Percentiles rank a stretch among this genome's conserved stretches.
Conservation (phyloP, 176 grass and related monocot genomes). For the Elymus sibiricus region DNA sequence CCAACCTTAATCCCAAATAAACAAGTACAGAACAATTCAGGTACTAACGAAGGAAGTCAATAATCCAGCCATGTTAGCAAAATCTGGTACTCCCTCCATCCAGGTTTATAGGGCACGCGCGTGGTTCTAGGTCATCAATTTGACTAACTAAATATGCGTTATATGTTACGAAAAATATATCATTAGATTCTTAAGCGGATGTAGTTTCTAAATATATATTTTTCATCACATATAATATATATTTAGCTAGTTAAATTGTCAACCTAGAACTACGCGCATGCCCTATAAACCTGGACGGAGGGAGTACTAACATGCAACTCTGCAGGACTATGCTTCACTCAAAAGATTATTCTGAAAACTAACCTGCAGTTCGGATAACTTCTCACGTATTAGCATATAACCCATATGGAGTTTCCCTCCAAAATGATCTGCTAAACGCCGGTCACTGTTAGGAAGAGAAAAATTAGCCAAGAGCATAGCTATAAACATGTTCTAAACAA, state of each 20-base stretch:
- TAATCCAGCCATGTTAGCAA: conserved; percentile 17
- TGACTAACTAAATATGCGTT: no score
- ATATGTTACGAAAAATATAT: no score
- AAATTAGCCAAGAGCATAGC: conserved; percentile 14
- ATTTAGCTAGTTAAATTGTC: no score
- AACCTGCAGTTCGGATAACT: conserved; percentile 71
- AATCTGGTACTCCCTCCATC: no score
- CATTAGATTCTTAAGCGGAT: no score
- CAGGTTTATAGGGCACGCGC: no score
- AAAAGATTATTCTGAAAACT: conserved; percentile 4
- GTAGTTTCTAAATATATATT: no score
- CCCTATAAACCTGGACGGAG: no score
- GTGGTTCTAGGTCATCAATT: no score
- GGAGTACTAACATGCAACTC: conserved; percentile 26
- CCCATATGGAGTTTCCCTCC: conserved; percentile 98
- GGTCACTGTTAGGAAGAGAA: conserved; percentile 62
- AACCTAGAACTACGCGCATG: no score
- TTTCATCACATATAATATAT: no score
- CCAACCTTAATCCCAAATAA: conserved; percentile 9
- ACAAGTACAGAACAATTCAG: conserved; percentile 7
- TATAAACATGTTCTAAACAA: conserved; percentile 1
- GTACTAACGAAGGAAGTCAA: conserved; percentile 16
- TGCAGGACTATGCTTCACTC: background rate
- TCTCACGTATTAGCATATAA: conserved; percentile 94
- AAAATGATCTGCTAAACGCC: conserved; percentile 98